Conservation (phyloP, 1,284 basidiomycete genomes). For the Ceratobasidium sp. region DNA sequence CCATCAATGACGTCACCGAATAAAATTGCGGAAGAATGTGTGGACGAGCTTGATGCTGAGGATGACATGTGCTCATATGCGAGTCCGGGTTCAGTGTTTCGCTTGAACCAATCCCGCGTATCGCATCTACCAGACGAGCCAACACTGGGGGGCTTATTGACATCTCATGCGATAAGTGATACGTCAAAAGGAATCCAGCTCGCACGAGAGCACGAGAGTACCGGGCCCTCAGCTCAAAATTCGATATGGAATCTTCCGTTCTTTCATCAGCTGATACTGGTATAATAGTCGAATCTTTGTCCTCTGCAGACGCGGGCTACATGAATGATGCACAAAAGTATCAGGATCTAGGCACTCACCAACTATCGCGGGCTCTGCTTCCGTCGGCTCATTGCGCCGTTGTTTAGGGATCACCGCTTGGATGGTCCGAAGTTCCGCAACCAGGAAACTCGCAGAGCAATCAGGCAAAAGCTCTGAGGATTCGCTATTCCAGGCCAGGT, state of each 20-base stretch:
- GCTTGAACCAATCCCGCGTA: not conserved
- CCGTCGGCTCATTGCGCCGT: not conserved
- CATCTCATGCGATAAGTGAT: not conserved
- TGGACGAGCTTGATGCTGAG: not conserved
- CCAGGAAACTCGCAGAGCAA: not conserved
- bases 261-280: not conserved
- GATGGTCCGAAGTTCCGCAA: not conserved
- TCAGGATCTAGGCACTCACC: too few species aligned
- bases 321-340: not conserved
- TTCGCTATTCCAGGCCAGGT: not conserved
- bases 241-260: not conserved
- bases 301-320: not conserved
- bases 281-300: not conserved
- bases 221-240: constrained; percentile 1
- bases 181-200: not conserved
- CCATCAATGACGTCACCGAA: not conserved
- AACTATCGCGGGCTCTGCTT: too few species aligned
- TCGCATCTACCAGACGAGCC: not conserved
- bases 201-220: not conserved
- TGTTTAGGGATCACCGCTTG: not conserved
- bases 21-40: not conserved
- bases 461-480: not conserved
- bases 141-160: not conserved
- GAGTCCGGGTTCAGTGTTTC: not conserved
- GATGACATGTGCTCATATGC: not conserved